Conservation (phyloP, 768 basidiomycete species). For the Crucibulum laeve region DNA sequence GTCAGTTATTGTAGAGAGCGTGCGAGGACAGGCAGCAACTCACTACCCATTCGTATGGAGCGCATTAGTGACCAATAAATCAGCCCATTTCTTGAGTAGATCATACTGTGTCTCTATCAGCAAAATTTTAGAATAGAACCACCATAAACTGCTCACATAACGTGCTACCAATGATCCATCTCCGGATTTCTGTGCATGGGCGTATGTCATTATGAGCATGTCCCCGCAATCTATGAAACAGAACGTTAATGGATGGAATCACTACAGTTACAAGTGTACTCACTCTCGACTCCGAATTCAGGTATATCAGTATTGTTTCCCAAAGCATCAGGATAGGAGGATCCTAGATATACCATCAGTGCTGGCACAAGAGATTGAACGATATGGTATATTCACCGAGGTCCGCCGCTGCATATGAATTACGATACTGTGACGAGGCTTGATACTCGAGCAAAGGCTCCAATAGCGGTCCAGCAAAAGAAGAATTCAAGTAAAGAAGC, state of each 20-base stretch:
- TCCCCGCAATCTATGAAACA: constrained; percentile 43
- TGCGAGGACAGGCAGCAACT: constrained; percentile 21
- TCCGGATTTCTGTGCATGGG: constrained; percentile 23
- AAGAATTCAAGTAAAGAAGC: constrained; percentile 38
- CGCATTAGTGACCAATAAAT: constrained; percentile 36
- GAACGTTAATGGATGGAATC: not conserved
- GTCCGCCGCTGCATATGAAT: constrained; percentile 22
- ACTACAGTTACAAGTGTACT: not conserved
- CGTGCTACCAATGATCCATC: constrained; percentile 29
- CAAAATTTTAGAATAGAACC: not conserved
- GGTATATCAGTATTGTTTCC: constrained; percentile 12
- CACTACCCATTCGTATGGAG: constrained; percentile 33
- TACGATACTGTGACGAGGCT: constrained; percentile 10
- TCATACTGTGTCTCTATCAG: constrained; percentile 21
- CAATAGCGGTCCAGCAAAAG: constrained; percentile 36
- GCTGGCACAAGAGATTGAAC: not conserved
- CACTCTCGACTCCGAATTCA: constrained; percentile 18
- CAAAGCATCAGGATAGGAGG: constrained; percentile 11
- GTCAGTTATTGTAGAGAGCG: constrained; percentile 5
- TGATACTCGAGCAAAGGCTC: constrained; percentile 51
- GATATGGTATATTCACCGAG: constrained; percentile 15
- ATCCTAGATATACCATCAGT: constrained; percentile 6
- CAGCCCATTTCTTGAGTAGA: constrained; percentile 47
- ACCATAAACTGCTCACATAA: constrained; percentile 23
- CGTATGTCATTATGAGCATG: constrained; percentile 54